phyloP scores from a whole-genome alignment of 2,329 filamentous ascomycete species.

The Dothiorella sarmentorum region DNA sequence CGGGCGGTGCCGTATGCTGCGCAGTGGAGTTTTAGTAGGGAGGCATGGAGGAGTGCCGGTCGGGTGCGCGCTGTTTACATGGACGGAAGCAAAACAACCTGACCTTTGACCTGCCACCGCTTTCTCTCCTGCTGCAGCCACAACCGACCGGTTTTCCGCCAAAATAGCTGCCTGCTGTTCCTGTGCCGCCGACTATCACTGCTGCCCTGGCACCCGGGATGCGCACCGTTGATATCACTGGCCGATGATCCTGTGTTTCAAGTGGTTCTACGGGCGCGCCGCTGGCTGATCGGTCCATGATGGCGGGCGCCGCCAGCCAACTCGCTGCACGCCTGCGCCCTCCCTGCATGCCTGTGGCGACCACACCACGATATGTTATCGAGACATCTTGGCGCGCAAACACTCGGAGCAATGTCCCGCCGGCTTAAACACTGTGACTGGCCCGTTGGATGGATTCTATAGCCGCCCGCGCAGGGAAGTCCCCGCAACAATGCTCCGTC shows the following conservation, averaged over 20 bases:
- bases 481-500: background rate
- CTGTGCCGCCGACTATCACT: conserved; percentile 14
- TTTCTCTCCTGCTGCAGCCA: background rate
- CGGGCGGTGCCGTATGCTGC: conserved; percentile 9
- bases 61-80: conserved; percentile 6
- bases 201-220: background rate
- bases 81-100: no score
- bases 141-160: background rate
- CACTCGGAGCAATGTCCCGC: conserved; percentile 14
- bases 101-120: background rate
- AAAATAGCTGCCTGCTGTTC: conserved; percentile 15
- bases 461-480: background rate
- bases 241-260: conserved; percentile 14
- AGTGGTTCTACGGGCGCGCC: conserved; percentile 15
- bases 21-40: conserved; percentile 14
- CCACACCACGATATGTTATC: no score
- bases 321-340: background rate
- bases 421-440: no score
- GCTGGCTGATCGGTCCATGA: conserved; percentile 14
- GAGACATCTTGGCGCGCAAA: conserved; percentile 1
- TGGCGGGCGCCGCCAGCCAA: conserved; percentile 1
- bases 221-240: conserved; percentile 13
- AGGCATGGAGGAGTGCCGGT: conserved; percentile 4
- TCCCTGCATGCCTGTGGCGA: conserved; percentile 12
- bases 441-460: background rate